A percentile compares a stretch with the other conserved stretches of the same genome.
These are phyloP conservation scores for Lolium rigidum DNA, from an alignment of 176 grass and related monocot species.

Conservation along the genomic window DNA sequence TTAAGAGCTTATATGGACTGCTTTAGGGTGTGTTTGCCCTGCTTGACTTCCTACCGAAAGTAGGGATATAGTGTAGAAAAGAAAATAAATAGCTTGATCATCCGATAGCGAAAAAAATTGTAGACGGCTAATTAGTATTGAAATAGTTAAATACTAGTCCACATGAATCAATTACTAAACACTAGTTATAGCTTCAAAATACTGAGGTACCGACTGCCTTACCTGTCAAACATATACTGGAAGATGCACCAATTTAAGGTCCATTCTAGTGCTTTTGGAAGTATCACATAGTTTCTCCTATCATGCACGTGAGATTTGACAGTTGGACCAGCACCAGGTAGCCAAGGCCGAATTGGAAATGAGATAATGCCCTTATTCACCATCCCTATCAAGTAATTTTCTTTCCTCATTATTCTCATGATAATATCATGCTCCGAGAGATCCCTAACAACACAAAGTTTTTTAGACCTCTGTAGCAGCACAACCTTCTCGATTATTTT, in stretches of 20 bases:
- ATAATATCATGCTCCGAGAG: constrained; percentile 93
- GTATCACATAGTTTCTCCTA: constrained; percentile 76
- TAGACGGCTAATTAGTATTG: neutral
- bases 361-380: constrained; percentile 94
- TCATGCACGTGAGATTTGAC: constrained; percentile 54
- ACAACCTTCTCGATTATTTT: constrained; percentile 90
- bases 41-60: neutral
- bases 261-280: constrained; percentile 97
- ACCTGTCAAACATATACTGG: constrained; percentile 99
- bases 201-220: constrained; percentile 26
- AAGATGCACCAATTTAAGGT: constrained; percentile 99
- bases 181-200: constrained; percentile 20
- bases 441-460: constrained; percentile 94
- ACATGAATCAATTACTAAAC: constrained; percentile 19
- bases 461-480: constrained; percentile 70
- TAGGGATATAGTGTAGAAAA: constrained; percentile 15
- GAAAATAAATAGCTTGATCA: constrained; percentile 3
- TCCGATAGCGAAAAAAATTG: constrained; percentile 20
- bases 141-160: neutral
- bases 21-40: neutral
- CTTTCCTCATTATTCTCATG: constrained; percentile 99
- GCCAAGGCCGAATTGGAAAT: constrained; percentile 80
- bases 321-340: constrained; percentile 77
- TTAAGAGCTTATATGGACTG: neutral
- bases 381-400: constrained; percentile 99